Percentiles rank a stretch among this genome's conserved stretches.
Evolutionary conservation across 2,329 filamentous ascomycete species (phyloP).

Genomic region (Aquanectria penicillioides): DNA sequence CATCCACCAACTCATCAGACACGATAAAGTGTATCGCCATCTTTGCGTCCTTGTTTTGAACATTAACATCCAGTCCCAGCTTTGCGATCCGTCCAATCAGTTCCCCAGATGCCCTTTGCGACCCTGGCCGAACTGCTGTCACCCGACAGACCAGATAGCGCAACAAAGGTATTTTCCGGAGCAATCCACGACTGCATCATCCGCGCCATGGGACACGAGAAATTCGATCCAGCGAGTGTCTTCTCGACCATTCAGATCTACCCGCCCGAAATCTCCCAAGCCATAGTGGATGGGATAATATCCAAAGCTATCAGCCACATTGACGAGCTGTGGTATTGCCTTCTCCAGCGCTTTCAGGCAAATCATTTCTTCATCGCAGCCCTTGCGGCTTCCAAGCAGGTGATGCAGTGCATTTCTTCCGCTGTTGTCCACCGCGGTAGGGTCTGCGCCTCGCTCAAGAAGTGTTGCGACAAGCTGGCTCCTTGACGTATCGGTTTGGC

Average conservation of each 20-base stretch:
- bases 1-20: too few species aligned
- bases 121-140: too few species aligned
- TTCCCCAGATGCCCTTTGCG: too few species aligned
- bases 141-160: too few species aligned
- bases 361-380: neutral
- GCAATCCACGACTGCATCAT: slow-evolving; percentile 21
- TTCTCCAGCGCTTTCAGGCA: slow-evolving; percentile 8
- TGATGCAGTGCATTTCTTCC: slow-evolving; percentile 30
- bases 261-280: too few species aligned
- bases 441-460: slow-evolving; percentile 27
- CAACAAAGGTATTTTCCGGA: too few species aligned
- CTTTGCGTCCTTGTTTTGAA: too few species aligned
- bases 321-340: slow-evolving; percentile 14
- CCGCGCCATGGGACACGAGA: slow-evolving; percentile 18
- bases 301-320: slow-evolving; percentile 25
- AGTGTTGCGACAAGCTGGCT: neutral
- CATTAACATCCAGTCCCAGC: too few species aligned
- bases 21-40: too few species aligned
- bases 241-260: too few species aligned
- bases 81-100: too few species aligned
- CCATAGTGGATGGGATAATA: slow-evolving; percentile 31
- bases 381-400: neutral
- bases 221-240: slow-evolving; percentile 17
- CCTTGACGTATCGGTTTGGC: neutral
- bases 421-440: slow-evolving; percentile 14